Evolutionary conservation across 306 rosid species (phyloP), one percentile per base, ranked within the genome.

Genomic region (Vachellia collinsii): DNA sequence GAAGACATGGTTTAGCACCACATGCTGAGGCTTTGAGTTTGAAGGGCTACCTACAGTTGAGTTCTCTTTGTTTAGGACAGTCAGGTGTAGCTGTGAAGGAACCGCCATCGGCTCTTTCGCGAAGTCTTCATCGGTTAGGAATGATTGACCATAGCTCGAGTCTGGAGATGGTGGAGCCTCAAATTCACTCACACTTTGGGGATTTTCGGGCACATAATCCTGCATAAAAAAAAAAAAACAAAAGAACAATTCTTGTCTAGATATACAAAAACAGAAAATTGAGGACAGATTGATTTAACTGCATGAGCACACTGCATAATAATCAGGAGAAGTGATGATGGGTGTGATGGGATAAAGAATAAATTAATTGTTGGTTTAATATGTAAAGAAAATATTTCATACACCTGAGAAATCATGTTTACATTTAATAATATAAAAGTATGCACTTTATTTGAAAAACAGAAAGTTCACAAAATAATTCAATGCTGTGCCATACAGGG

Each of bases 161-260:
- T 89, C 97, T 1, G 98, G 98, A 34, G 98, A 94, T 11, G 85
- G 56, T 14, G 98, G 97, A 34, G 90, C 88, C 83, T 94, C 98
- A 71, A 94, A 91, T 85, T 90, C 94, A 34, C 92, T 61, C 50
- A 92, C 89, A 8, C 93, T 79, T 25, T 85, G 85, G 1, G 90
- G 90, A 70, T 85, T 86, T 84, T 94, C 97, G 36, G 97, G 97
- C 78, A 91, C 97, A 62, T 82, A 81, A 70, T 91, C 98, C 98
- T 94, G 83, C 80, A 83, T 19, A 74, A 82, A 67, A 75, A 75
- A 85, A 74, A 25, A 61, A 29, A 29, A 29, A n/a, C n/a, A 67
- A 11, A 14, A 50, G 50, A 67, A n/a, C 51, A n/a, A 11, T 42
- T 14, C 16, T 7, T 46, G 70, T 42, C 11, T 54, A 22, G 78